These are phyloP conservation scores for Beauveria caledonica DNA, from an alignment of 2,329 filamentous ascomycete species.

Conservation along the genomic window DNA sequence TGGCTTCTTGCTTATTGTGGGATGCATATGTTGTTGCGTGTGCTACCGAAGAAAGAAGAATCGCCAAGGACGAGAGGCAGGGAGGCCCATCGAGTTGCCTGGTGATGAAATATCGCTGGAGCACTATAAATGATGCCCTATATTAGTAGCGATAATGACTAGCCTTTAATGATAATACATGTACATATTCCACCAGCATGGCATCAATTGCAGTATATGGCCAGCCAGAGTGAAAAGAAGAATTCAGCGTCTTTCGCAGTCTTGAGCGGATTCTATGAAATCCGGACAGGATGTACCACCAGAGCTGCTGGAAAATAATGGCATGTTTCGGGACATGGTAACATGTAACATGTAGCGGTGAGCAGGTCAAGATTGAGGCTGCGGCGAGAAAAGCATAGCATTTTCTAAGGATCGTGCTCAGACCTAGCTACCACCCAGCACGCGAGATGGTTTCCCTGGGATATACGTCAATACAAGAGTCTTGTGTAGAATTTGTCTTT, in stretches of 20 bases:
- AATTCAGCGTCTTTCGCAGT: too few relatives aligned
- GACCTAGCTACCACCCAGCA: too few relatives aligned
- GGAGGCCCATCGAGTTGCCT: neutral
- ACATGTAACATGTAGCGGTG: slow-evolving; percentile 8
- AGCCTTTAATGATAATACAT: neutral
- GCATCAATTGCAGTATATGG: too few relatives aligned
- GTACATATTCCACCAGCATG: neutral
- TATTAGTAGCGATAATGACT: neutral
- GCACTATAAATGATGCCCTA: neutral
- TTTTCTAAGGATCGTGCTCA: too few relatives aligned
- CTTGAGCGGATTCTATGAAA: too few relatives aligned
- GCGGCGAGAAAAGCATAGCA: too few relatives aligned
- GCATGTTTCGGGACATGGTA: slow-evolving; percentile 8
- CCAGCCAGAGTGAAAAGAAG: too few relatives aligned
- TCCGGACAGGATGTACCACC: too few relatives aligned
- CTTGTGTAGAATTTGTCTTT: too few relatives aligned
- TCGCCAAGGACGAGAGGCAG: neutral
- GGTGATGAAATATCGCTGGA: neutral
- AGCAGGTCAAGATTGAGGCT: too few relatives aligned
- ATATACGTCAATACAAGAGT: too few relatives aligned
- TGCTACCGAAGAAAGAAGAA: slow-evolving; percentile 3
- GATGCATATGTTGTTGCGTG: neutral
- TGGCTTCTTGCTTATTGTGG: neutral
- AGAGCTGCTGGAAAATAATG: neutral
- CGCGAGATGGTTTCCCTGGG: too few relatives aligned